Evolutionary conservation across 371 early-diverging fungal species (phyloP), one percentile per base, ranked within the genome.

Genomic region (Mucor velutinosus): DNA sequence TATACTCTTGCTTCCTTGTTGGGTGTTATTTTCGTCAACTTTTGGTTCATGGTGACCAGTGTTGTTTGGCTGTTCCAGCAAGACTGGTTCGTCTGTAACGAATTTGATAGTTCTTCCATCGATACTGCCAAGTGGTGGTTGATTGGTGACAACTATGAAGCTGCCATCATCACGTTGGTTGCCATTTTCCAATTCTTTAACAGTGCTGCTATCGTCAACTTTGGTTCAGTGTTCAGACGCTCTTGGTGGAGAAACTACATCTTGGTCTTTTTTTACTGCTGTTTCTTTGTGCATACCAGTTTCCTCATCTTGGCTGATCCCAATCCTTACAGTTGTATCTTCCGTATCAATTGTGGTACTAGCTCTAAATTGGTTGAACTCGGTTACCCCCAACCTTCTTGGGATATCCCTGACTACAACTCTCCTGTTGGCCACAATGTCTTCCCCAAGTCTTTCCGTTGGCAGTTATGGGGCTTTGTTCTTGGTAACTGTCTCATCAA

Each of bases 41-140:
- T 85, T 60, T 62, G 85, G 62, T 93, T 91, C 75, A 23, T 73
- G 32, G 63, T 69, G 7, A 47, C 62, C 53, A 73, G 68, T 58
- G 74, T 87, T 63, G 79, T 75, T 7, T 72, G 84, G 78, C 80
- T 92, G 19, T 91, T 86, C 70, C 68, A 73, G 19, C 88, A 90
- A 74, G 75, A 67, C 17, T 92, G 88, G 88, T 93, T 87, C 77
- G 78, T 83, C 47, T 93, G 94, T 83, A 75, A 89, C 61, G 90
- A 93, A 77, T 93, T 93, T 72, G 92, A 93, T 67, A 83, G 85
- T 41, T 69, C 78, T 27, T 76, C 85, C n/a, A 82, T 85, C 29
- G 89, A 93, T 69, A 77, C 90, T n/a, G 73, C 87, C 25, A 76
- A 87, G 56, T 93, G 94, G 94, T 93, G 93, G 93, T 76, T 92